Conservation (phyloP, 2,329 filamentous ascomycete genomes). For the Aspergillus puulaauensis region DNA sequence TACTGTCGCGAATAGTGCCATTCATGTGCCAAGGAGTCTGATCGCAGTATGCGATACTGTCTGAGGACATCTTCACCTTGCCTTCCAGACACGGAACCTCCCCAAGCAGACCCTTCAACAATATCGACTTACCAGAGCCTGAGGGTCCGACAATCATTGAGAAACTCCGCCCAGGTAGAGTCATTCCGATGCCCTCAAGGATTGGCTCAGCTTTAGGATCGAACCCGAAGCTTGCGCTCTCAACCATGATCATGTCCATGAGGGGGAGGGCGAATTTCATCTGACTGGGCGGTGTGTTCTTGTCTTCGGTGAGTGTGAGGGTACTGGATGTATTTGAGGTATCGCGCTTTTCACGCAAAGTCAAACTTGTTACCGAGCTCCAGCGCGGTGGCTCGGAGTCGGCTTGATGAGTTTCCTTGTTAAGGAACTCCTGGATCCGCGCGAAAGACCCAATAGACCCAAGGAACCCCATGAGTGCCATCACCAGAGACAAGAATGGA, state of each 20-base stretch:
- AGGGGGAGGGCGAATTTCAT: constrained; percentile 11
- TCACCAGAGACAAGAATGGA: constrained; percentile 47
- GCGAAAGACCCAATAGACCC: constrained; percentile 48
- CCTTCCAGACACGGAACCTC: constrained; percentile 39
- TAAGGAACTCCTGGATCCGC: constrained; percentile 48
- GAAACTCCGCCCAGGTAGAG: constrained; percentile 43
- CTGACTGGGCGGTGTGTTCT: not conserved
- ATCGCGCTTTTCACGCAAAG: constrained; percentile 18
- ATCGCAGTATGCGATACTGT: constrained; percentile 42
- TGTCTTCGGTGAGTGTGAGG: constrained; percentile 21
- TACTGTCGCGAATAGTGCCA: constrained; percentile 41
- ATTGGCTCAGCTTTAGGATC: constrained; percentile 41
- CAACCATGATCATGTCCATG: constrained; percentile 38
- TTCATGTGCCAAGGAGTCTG: constrained; percentile 45
- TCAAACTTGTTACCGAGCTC: constrained; percentile 15
- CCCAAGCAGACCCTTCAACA: constrained; percentile 48
- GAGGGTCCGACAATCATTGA: constrained; percentile 53
- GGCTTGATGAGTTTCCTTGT: constrained; percentile 32
- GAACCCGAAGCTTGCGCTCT: constrained; percentile 50
- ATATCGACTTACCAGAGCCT: constrained; percentile 55
- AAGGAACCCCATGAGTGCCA: constrained; percentile 46
- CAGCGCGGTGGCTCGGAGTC: constrained; percentile 20
- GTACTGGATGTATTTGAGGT: constrained; percentile 12
- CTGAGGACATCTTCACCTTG: constrained; percentile 33
- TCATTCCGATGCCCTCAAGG: constrained; percentile 43